These are phyloP conservation scores for Naganishia kalamii DNA, from an alignment of 768 basidiomycete genomes.

Conservation along the genomic window DNA sequence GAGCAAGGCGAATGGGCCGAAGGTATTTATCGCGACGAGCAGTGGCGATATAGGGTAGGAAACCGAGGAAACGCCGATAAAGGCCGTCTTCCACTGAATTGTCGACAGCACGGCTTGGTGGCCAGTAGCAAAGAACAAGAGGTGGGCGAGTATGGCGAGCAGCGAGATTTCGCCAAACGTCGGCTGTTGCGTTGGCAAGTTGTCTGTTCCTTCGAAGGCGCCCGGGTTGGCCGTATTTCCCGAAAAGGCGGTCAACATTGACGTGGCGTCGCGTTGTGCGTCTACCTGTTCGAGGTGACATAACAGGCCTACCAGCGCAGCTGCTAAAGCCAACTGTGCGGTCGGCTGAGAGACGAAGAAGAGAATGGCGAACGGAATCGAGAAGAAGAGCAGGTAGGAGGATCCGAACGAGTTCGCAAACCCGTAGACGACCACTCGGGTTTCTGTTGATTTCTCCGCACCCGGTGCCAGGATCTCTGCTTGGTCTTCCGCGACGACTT, in stretches of 20 bases:
- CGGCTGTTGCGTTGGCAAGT: slow-evolving; percentile 43
- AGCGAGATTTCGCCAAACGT: slow-evolving; percentile 65
- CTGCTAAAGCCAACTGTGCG: slow-evolving; percentile 69
- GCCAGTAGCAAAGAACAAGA: slow-evolving; percentile 79
- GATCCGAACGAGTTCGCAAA: slow-evolving; percentile 87
- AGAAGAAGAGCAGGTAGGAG: slow-evolving; percentile 76
- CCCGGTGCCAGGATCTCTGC: slow-evolving; percentile 14
- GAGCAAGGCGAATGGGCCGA: slow-evolving; percentile 64
- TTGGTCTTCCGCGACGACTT: slow-evolving; percentile 25
- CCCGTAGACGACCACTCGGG: slow-evolving; percentile 57
- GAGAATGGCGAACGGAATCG: slow-evolving; percentile 56
- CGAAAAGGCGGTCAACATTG: slow-evolving; percentile 37
- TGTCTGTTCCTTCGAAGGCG: slow-evolving; percentile 48
- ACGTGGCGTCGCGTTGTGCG: slow-evolving; percentile 63
- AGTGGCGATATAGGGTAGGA: slow-evolving; percentile 67
- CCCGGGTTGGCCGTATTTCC: slow-evolving; percentile 48
- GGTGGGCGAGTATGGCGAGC: slow-evolving; percentile 66
- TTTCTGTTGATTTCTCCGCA: slow-evolving; percentile 39
- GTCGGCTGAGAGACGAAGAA: slow-evolving; percentile 68
- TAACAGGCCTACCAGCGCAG: slow-evolving; percentile 62
- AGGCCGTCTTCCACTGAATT: slow-evolving; percentile 93
- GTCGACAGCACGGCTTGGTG: slow-evolving; percentile 84
- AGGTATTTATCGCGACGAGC: slow-evolving; percentile 68
- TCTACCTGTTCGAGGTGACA: slow-evolving; percentile 74
- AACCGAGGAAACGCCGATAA: slow-evolving; percentile 66